Evolutionary conservation across 1,284 basidiomycete genomes (phyloP).

Genomic region (Erythrobasidium hasegawianum): DNA sequence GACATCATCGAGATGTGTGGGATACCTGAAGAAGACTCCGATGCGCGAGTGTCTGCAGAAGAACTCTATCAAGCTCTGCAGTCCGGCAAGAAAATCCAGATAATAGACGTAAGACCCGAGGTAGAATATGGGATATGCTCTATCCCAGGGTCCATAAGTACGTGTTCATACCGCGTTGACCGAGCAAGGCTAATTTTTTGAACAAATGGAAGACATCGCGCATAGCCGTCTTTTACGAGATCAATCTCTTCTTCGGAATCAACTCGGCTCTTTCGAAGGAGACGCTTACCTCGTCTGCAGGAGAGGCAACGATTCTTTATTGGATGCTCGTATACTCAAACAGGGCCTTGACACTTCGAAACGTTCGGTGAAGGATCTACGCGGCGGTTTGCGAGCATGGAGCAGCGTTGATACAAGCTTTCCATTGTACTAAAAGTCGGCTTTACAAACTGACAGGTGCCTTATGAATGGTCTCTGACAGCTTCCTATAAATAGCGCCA

Average conservation of each 20-base stretch:
- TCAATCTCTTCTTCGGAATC: conserved; percentile 51
- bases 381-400: conserved; percentile 77
- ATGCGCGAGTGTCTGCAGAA: conserved; percentile 53
- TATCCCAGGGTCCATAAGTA: conserved; percentile 70
- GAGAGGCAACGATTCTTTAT: conserved; percentile 87
- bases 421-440: conserved; percentile 62
- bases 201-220: conserved; percentile 58
- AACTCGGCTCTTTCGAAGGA: background rate
- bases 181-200: background rate
- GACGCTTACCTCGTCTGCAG: conserved; percentile 70
- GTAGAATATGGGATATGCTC: conserved; percentile 84
- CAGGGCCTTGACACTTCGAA: conserved; percentile 41
- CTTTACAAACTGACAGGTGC: background rate
- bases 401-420: conserved; percentile 67
- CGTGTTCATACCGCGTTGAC: no score
- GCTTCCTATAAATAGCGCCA: background rate
- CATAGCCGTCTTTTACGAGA: conserved; percentile 57
- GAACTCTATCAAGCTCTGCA: conserved; percentile 3
- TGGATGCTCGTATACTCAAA: conserved; percentile 67
- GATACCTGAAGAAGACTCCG: conserved; percentile 56
- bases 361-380: conserved; percentile 57
- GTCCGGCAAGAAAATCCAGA: conserved; percentile 20
- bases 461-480: background rate
- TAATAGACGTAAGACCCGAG: conserved; percentile 79
- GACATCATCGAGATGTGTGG: conserved; percentile 62